Evolutionary conservation across 2,329 filamentous ascomycete genomes (phyloP), one percentile per base, ranked within the genome.

Genomic region (Ramichloridium luteum): DNA sequence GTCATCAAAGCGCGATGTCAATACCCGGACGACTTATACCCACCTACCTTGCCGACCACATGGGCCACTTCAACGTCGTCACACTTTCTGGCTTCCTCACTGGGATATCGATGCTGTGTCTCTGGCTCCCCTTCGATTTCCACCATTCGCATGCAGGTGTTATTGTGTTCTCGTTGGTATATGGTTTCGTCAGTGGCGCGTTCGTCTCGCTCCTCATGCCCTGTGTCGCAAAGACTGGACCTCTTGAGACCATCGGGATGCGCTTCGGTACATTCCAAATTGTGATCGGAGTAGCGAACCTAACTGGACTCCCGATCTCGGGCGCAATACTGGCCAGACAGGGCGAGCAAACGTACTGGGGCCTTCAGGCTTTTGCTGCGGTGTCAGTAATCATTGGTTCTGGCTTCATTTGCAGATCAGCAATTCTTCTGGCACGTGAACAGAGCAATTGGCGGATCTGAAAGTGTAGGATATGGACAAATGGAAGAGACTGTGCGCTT

Each of bases 221-320:
- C 0, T 67, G 76, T 0, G 59, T 80, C 10, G 2, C 77, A 84
- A 46, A 78, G 84, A 39, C 74, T 70, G 2, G n/a, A n/a, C n/a
- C n/a, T n/a, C n/a, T 82, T 22, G 62, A 70, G 13, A 67, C 81
- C 50, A 75, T 85, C 18, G 81, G 80, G 10, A 68, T 76, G 2
- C 64, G 80, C 4, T 74, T 67, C 2, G 80, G 80, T 1, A 66
- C 70, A 0, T 64, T 72, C 15, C 80, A 79, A 49, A 67, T 71
- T 11, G 51, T 75, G 27, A 62, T 74, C 34, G 66, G 72, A 1
- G 57, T 84, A 17, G 77, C 74, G 3, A 14, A 10, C 9, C 27
- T 28, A 13, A 28, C 27, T 28, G 27, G 27, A 9, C 27, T 28
- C 6, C 27, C 27, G 6, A 28, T 28, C 27, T 13, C 27, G 11